phyloP scores from a whole-genome alignment of 139 green algal species.

The Spirogloea muscicola region DNA sequence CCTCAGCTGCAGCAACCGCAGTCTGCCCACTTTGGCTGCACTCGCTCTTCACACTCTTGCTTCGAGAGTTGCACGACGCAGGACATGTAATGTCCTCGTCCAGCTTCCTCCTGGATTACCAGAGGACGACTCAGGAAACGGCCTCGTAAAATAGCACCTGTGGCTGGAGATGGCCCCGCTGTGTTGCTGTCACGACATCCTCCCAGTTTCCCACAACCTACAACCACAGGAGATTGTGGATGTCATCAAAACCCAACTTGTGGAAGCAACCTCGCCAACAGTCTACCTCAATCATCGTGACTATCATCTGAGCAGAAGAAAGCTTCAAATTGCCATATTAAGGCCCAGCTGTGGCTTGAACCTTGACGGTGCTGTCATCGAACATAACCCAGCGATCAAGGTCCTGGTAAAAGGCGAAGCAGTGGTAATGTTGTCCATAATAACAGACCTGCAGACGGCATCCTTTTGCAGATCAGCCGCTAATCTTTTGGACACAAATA shows the following conservation, averaged over 20 bases:
- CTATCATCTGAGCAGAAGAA: neutral
- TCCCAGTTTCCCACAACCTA: slow-evolving; percentile 32
- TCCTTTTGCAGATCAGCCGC: neutral
- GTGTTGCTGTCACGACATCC: slow-evolving; percentile 13
- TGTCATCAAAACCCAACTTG: neutral
- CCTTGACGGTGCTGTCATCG: slow-evolving; percentile 63
- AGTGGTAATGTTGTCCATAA: slow-evolving; percentile 83
- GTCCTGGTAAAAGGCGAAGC: slow-evolving; percentile 70
- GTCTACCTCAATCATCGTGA: neutral
- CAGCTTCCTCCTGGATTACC: too few relatives aligned
- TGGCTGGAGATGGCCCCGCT: slow-evolving; percentile 13
- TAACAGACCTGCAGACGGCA: slow-evolving; percentile 81
- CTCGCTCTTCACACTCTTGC: too few relatives aligned
- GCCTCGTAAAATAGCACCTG: slow-evolving; percentile 36
- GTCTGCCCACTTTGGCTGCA: too few relatives aligned
- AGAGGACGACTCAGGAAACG: too few relatives aligned
- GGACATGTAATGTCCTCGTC: too few relatives aligned
- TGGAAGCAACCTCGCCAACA: neutral
- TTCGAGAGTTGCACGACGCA: too few relatives aligned
- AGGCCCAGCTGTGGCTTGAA: slow-evolving; percentile 23
- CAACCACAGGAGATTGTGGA: neutral
- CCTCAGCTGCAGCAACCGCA: too few relatives aligned
- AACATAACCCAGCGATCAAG: slow-evolving; percentile 74
- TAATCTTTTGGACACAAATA: too few relatives aligned
- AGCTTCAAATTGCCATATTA: slow-evolving; percentile 3